Conservation (phyloP, 2,329 filamentous ascomycete genomes). For the Xylaria polymorpha region DNA sequence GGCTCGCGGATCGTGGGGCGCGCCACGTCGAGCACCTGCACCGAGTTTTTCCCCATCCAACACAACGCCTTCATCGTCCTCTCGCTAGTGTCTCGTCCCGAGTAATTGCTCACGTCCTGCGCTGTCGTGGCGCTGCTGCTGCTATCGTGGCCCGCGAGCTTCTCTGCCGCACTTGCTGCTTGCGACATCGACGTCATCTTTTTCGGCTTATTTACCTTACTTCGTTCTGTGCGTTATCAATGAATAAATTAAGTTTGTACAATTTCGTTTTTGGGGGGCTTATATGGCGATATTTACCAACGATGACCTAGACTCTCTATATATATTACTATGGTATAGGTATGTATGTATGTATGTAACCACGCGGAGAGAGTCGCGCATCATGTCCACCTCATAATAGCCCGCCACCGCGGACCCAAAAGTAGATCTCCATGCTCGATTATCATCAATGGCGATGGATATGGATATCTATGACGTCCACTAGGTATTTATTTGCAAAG, state of each 20-base stretch:
- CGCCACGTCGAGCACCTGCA: constrained; percentile 74
- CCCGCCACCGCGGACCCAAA: background rate
- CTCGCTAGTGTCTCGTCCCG: constrained; percentile 59
- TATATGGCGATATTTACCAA: background rate
- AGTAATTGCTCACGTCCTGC: constrained; percentile 76
- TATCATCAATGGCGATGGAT: background rate
- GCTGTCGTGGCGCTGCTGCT: constrained; percentile 72
- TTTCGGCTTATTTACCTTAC: background rate
- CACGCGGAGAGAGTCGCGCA: background rate
- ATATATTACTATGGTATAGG: background rate
- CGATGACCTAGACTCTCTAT: background rate
- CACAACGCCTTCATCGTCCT: constrained; percentile 84
- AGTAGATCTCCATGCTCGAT: background rate
- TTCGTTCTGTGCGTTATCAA: background rate
- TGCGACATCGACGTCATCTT: constrained; percentile 67
- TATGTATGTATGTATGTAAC: background rate
- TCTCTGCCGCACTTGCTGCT: constrained; percentile 75
- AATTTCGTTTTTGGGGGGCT: background rate
- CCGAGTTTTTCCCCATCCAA: constrained; percentile 85
- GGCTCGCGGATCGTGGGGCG: constrained; percentile 79
- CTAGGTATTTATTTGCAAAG: background rate
- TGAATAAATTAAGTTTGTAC: background rate
- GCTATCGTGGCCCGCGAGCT: constrained; percentile 73
- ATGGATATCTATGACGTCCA: constrained; percentile 1
- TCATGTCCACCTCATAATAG: constrained; percentile 24